Conservation (phyloP, 306 rosid species). For the Sechiopsis laciniata region DNA sequence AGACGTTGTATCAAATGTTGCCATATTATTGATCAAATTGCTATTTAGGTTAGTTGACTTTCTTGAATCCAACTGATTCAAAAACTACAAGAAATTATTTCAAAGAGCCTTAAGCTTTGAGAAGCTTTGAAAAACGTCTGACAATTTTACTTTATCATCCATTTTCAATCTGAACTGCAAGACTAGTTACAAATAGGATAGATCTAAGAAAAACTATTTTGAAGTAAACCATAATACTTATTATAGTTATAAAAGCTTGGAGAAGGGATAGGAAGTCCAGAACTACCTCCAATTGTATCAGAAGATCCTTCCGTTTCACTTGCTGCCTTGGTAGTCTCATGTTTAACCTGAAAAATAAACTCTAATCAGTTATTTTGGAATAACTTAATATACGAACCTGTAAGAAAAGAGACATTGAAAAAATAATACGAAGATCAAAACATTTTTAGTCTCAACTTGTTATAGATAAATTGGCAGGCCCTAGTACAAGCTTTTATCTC, state of each 20-base stretch:
- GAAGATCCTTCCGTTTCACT: conserved; percentile 40
- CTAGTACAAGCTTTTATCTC: neutral
- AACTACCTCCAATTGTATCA: conserved; percentile 19
- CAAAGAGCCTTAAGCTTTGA: neutral
- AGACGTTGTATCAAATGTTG: conserved; percentile 13
- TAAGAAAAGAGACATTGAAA: neutral
- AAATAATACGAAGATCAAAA: neutral
- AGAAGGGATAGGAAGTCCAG: conserved; percentile 1
- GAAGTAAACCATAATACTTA: neutral
- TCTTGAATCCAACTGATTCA: neutral
- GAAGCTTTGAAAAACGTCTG: conserved; percentile 5
- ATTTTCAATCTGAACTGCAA: conserved; percentile 10
- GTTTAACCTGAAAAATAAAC: conserved; percentile 45
- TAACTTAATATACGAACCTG: neutral
- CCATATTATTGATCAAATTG: conserved; percentile 6
- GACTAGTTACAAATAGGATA: neutral
- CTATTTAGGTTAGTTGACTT: neutral
- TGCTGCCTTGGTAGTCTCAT: conserved; percentile 27
- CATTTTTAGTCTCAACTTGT: neutral
- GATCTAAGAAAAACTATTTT: neutral
- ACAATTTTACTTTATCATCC: neutral
- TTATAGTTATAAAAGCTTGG: neutral
- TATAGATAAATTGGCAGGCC: conserved; percentile 1
- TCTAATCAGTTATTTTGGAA: conserved; percentile 12
- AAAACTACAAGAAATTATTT: neutral